These are phyloP conservation scores for Umbilicus rupestris DNA, from an alignment of 164 flowering plant genomes.

Conservation along the genomic window DNA sequence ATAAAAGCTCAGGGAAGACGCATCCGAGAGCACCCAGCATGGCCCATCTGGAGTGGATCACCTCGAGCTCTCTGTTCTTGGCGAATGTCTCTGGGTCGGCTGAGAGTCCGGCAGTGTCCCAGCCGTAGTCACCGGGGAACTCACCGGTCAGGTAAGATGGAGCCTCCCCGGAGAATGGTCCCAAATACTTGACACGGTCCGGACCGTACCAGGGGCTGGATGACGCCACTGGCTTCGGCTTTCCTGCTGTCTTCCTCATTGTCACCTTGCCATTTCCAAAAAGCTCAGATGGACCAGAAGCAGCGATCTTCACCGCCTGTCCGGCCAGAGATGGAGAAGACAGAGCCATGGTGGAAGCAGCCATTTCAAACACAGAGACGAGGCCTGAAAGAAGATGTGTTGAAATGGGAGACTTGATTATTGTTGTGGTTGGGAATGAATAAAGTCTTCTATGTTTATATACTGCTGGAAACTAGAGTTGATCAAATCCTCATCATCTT, in stretches of 20 bases:
- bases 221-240: slow-evolving; percentile 15
- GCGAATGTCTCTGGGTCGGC: slow-evolving; percentile 35
- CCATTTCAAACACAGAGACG: slow-evolving; percentile 4
- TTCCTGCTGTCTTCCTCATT: slow-evolving; percentile 11
- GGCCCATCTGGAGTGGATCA: slow-evolving; percentile 12
- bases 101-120: slow-evolving; percentile 40
- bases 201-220: slow-evolving; percentile 45
- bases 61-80: slow-evolving; percentile 5
- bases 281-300: neutral
- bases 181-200: no score
- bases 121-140: slow-evolving; percentile 42
- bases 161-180: no score
- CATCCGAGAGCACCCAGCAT: no score
- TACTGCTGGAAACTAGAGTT: no score
- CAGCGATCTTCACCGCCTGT: slow-evolving; percentile 2
- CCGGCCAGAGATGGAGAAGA: slow-evolving; percentile 6
- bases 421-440: neutral
- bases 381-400: neutral
- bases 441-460: neutral
- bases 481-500: no score
- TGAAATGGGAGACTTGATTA: neutral
- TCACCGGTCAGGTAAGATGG: no score
- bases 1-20: no score
- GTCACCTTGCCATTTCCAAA: slow-evolving; percentile 6
- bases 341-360: slow-evolving; percentile 9